phyloP scores from a whole-genome alignment of 208 protist genomes.

The Vickermania spadyakhi region DNA sequence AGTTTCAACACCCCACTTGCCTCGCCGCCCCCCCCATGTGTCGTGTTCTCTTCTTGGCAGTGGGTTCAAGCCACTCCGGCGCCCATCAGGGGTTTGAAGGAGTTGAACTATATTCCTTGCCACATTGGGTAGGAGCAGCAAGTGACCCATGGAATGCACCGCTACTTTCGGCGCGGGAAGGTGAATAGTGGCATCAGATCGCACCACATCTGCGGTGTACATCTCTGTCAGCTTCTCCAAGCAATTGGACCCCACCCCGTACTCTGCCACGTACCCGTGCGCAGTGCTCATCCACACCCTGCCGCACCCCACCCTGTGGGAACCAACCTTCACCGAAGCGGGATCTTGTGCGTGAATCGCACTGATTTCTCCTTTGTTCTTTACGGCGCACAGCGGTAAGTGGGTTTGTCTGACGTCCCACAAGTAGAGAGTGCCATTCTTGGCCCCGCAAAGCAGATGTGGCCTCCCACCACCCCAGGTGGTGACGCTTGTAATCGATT shows the following conservation, averaged over 20 bases:
- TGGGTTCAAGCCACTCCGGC: no score
- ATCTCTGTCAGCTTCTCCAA: not conserved
- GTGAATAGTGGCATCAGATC: not conserved
- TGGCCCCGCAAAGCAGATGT: not conserved
- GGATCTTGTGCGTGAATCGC: no score
- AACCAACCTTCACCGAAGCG: no score
- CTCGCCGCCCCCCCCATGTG: no score
- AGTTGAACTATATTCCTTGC: not conserved
- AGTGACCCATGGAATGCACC: not conserved
- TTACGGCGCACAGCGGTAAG: no score
- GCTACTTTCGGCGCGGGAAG: not conserved
- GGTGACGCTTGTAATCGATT: not conserved
- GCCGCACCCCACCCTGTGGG: no score
- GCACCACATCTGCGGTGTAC: not conserved
- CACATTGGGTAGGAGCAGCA: not conserved
- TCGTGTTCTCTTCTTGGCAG: no score
- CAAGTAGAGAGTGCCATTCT: not conserved
- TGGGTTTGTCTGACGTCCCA: not conserved
- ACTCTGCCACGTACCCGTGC: not conserved
- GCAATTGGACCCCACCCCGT: not conserved
- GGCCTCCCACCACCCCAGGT: not conserved
- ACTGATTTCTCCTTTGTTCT: no score
- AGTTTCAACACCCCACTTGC: no score
- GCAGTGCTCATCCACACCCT: not conserved
- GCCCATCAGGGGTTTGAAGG: no score